A percentile compares a stretch with the other conserved stretches of the same genome.
phyloP scores from a whole-genome alignment of 2,329 filamentous ascomycete genomes.

The Alternaria rosae region DNA sequence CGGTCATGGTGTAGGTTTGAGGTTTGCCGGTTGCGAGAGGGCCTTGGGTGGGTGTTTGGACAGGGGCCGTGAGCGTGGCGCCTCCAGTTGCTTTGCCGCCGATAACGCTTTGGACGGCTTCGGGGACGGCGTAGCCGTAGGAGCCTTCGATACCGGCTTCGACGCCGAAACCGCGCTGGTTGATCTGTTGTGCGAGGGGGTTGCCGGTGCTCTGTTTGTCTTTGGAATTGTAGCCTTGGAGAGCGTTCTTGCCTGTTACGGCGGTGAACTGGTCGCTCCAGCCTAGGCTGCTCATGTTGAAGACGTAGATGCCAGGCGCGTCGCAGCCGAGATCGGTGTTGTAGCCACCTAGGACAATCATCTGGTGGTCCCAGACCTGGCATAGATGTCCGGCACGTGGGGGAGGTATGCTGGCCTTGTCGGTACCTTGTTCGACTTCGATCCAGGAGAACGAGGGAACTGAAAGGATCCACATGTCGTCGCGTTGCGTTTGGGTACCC shows the following conservation, averaged over 20 bases:
- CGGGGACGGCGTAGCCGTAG: slow-evolving; percentile 74
- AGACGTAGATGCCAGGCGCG: slow-evolving; percentile 74
- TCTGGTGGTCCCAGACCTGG: slow-evolving; percentile 80
- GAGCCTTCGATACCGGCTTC: slow-evolving; percentile 65
- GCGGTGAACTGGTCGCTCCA: slow-evolving; percentile 79
- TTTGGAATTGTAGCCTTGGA: slow-evolving; percentile 43
- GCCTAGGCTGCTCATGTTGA: slow-evolving; percentile 72
- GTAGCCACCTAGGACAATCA: slow-evolving; percentile 79
- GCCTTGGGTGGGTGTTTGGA: slow-evolving; percentile 68
- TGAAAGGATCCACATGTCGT: slow-evolving; percentile 81
- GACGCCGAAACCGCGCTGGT: slow-evolving; percentile 60
- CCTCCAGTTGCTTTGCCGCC: slow-evolving; percentile 72
- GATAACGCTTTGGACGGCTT: slow-evolving; percentile 68
- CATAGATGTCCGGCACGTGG: slow-evolving; percentile 78
- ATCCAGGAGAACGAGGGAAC: slow-evolving; percentile 85
- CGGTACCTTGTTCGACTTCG: slow-evolving; percentile 60
- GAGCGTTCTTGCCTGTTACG: slow-evolving; percentile 61
- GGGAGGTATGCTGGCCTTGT: slow-evolving; percentile 54
- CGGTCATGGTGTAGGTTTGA: slow-evolving; percentile 70
- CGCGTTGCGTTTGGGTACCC: slow-evolving; percentile 66
- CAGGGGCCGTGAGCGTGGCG: slow-evolving; percentile 73
- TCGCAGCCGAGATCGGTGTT: slow-evolving; percentile 69
- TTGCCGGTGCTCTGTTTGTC: slow-evolving; percentile 47
- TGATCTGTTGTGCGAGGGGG: slow-evolving; percentile 60
- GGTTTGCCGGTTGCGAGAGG: slow-evolving; percentile 75